A percentile compares a stretch with the other conserved stretches of the same genome.
phyloP scores from a whole-genome alignment of 2,329 filamentous ascomycete genomes.

The Tolypocladium pustulatum region DNA sequence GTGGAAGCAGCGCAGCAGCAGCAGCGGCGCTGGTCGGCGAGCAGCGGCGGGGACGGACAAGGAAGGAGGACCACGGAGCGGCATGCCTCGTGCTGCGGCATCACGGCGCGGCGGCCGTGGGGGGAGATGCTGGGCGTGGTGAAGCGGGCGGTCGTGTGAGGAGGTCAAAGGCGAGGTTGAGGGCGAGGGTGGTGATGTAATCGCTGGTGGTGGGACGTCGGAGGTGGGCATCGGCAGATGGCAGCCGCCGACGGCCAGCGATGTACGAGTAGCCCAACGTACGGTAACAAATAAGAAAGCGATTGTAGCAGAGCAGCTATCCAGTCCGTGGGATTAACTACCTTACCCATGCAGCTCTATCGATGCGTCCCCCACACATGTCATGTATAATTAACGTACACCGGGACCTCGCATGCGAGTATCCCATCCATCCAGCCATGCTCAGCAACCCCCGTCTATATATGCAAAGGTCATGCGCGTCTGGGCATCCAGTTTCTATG shows the following conservation, averaged over 20 bases:
- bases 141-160: background rate
- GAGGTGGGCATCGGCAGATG: slow-evolving; percentile 7
- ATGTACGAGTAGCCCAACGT: no score
- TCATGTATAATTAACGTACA: background rate
- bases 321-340: no score
- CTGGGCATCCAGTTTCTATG: background rate
- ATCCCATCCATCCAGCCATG: background rate
- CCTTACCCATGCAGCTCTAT: no score
- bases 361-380: background rate
- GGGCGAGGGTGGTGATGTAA: slow-evolving; percentile 16
- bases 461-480: background rate
- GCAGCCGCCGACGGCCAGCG: no score
- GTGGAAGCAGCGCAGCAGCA: slow-evolving; percentile 10
- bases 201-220: slow-evolving; percentile 5
- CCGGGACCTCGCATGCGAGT: background rate
- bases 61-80: slow-evolving; percentile 29
- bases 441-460: background rate
- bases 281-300: no score
- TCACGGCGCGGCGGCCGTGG: slow-evolving; percentile 24
- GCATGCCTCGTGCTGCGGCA: slow-evolving; percentile 46
- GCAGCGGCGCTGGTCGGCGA: slow-evolving; percentile 3
- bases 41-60: slow-evolving; percentile 13
- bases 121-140: no score
- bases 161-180: background rate
- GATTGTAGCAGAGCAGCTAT: background rate